Conservation (phyloP, 768 basidiomycete genomes). For the Boletellus ananas region DNA sequence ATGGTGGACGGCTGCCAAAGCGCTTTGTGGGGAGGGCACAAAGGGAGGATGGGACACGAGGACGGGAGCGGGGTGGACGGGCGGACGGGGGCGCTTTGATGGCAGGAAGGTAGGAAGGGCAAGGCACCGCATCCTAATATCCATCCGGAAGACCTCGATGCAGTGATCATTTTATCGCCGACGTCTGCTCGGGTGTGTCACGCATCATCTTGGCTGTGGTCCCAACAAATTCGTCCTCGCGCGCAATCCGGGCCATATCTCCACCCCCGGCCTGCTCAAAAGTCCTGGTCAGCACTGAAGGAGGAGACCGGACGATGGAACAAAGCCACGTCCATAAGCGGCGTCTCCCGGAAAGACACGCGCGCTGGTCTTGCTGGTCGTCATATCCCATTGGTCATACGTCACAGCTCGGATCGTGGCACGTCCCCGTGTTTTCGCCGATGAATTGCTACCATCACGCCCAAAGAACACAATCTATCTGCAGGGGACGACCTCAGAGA, state of each 20-base stretch:
- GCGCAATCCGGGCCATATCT: background rate
- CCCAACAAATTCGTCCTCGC: slow-evolving; percentile 3
- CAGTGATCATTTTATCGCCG: slow-evolving; percentile 15
- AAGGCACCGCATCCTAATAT: slow-evolving; percentile 16
- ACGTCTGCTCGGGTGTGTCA: slow-evolving; percentile 7
- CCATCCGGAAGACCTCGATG: slow-evolving; percentile 7
- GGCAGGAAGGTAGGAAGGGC: background rate
- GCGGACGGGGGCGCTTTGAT: slow-evolving; percentile 5
- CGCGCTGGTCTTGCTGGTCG: no score
- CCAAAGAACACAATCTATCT: no score
- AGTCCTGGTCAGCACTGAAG: background rate
- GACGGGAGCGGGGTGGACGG: background rate
- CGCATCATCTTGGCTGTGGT: slow-evolving; percentile 10
- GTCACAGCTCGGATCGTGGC: background rate
- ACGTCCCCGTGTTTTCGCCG: no score
- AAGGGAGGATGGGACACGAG: slow-evolving; percentile 14
- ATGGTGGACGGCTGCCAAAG: slow-evolving; percentile 14
- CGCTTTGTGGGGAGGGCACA: slow-evolving; percentile 28
- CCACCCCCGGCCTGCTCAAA: background rate
- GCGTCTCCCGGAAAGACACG: background rate
- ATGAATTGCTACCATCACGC: no score
- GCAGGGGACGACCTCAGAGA: no score
- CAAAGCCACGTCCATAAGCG: slow-evolving; percentile 13
- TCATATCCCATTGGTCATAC: background rate
- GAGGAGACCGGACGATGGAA: slow-evolving; percentile 5